phyloP scores from a whole-genome alignment of 75 land plant species.

The Selaginella tamariscina region DNA sequence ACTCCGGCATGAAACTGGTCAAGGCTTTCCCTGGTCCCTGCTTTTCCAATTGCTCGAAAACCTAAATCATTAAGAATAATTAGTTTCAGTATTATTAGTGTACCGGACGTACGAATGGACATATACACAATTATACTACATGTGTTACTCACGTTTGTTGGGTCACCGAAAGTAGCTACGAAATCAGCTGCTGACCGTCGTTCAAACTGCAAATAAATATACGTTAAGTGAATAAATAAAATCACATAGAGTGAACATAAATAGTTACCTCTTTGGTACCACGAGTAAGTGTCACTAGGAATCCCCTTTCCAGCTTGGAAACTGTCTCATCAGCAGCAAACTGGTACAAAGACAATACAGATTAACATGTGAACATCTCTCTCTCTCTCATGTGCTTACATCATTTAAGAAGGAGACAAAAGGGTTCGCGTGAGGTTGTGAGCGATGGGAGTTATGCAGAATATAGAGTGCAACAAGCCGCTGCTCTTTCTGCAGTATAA shows the following conservation, averaged over 20 bases:
- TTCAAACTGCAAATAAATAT: constrained; percentile 32
- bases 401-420: constrained; percentile 39
- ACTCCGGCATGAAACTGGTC: constrained; percentile 36
- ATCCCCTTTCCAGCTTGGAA: constrained; percentile 44
- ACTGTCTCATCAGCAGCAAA: constrained; percentile 45
- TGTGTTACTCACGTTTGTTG: constrained; percentile 45
- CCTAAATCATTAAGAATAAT: neutral
- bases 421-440: constrained; percentile 45
- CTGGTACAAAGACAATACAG: constrained; percentile 19
- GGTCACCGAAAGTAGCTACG: constrained; percentile 47
- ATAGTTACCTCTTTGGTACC: constrained; percentile 35
- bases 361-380: neutral
- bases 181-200: constrained; percentile 50
- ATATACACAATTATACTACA: neutral
- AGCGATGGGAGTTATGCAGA: constrained; percentile 45
- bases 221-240: neutral
- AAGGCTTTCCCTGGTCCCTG: constrained; percentile 14
- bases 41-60: constrained; percentile 12
- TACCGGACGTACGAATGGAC: neutral
- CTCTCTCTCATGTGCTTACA: constrained; percentile 31
- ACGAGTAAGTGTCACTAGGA: constrained; percentile 17
- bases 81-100: neutral
- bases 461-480: constrained; percentile 55
- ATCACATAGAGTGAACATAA: no score
- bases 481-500: constrained; percentile 35